These are phyloP conservation scores for Acanthamoeba sp. DNA, from an alignment of 208 protist species.

Conservation along the genomic window DNA sequence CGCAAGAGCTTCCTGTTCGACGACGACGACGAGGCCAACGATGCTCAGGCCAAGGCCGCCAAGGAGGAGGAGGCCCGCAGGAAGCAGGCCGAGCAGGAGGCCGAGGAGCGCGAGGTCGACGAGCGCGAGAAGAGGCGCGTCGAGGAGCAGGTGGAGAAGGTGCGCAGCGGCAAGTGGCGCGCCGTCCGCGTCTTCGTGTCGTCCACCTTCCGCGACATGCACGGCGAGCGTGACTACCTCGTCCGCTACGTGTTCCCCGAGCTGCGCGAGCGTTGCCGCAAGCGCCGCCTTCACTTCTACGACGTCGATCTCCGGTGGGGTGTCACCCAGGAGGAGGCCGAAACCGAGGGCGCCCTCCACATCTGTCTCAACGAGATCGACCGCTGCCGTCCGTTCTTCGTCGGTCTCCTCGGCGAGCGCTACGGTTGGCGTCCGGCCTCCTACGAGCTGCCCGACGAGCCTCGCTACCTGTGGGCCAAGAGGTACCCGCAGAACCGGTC, in stretches of 20 bases:
- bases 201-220: conserved; percentile 97
- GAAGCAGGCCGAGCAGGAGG: conserved; percentile 33
- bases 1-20: conserved; percentile 44
- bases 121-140: conserved; percentile 39
- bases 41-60: background rate
- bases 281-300: conserved; percentile 88
- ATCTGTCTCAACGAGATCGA: conserved; percentile 96
- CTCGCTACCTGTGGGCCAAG: conserved; percentile 82
- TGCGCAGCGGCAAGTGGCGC: conserved; percentile 78
- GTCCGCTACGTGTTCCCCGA: conserved; percentile 95
- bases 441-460: conserved; percentile 77
- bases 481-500: conserved; percentile 89
- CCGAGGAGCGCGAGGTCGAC: conserved; percentile 55
- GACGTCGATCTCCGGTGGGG: conserved; percentile 97
- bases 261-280: conserved; percentile 87
- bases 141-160: conserved; percentile 69
- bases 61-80: conserved; percentile 4
- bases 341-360: conserved; percentile 85
- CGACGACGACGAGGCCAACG: conserved; percentile 51
- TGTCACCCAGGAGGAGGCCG: conserved; percentile 92
- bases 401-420: conserved; percentile 93
- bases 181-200: conserved; percentile 94
- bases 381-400: conserved; percentile 95
- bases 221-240: conserved; percentile 96
- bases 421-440: conserved; percentile 84